Evolutionary conservation across 352 stramenopile genomes (phyloP), one percentile per base, ranked within the genome.

Genomic region (Globisporangium sylvaticum): DNA sequence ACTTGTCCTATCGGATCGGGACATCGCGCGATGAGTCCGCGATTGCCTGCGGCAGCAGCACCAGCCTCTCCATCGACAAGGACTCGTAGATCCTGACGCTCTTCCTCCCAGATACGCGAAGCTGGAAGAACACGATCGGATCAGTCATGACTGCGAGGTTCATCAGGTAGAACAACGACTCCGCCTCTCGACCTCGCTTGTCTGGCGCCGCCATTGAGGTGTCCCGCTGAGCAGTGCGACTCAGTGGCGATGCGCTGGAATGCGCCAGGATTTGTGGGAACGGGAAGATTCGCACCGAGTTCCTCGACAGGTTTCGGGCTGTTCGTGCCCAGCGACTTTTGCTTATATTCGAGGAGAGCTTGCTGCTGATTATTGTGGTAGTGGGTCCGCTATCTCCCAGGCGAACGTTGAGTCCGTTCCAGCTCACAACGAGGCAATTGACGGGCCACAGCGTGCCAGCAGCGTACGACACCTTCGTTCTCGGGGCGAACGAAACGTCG

Each of bases 121-220:
- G n/a, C 10, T 32, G 44, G 14, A 52, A 20, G n/a, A 66, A 68
- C 27, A 31, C 54, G 7, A 75, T 25, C 5, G 65, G 65, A n/a
- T 61, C 54, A 0, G 65, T 66, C 58, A 70, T 58, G 56, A 56
- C 48, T 1, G 58, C 29, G 3, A 70, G 8, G n/a, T 70, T 66
- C 58, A 62, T 70, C 46, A 70, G 39, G 46, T 48, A 60, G 10
- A 70, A 22, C 15, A 65, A 42, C 9, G 65, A 65, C 58, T 70
- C 37, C 2, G 37, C 15, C 25, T 65, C 58, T 15, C 24, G 7
- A 31, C 10, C 39, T 7, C 61, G 50, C 20, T 48, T 34, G 1
- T 58, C 53, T 37, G 25, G 53, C 6, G 10, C 32, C 15, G 27
- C 15, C 25, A 39, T 58, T 9, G 39, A 48, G 7, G 3, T 10